These are phyloP conservation scores for Podospora appendiculata DNA, from an alignment of 495 filamentous ascomycete genomes.

Conservation along the genomic window DNA sequence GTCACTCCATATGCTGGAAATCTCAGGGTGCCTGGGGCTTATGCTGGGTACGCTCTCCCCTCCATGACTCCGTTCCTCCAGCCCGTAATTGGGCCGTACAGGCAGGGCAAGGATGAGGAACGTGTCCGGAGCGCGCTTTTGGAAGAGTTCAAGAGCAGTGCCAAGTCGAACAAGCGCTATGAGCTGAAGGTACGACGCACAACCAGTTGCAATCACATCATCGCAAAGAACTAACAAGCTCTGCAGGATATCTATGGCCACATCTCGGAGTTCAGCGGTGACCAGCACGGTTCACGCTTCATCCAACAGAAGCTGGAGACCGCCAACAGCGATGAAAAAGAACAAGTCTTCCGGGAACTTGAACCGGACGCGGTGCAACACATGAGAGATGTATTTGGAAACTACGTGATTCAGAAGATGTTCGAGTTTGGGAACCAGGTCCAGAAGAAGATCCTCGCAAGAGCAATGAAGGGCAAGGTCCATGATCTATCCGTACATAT, in stretches of 20 bases:
- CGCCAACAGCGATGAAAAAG: constrained; percentile 95
- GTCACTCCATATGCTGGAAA: no score
- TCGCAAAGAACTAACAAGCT: background rate
- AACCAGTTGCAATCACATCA: constrained; percentile 1
- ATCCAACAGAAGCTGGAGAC: constrained; percentile 93
- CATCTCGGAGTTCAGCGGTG: constrained; percentile 90
- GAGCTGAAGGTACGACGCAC: constrained; percentile 65
- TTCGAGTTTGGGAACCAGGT: constrained; percentile 94
- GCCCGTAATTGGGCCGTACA: no score
- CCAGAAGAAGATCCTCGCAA: constrained; percentile 82
- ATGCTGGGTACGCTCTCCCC: no score
- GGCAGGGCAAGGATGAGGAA: constrained; percentile 53
- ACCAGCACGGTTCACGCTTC: constrained; percentile 92
- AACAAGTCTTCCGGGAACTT: constrained; percentile 86
- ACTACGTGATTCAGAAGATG: constrained; percentile 97
- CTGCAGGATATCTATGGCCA: constrained; percentile 74
- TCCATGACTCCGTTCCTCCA: no score
- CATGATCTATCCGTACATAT: constrained; percentile 74
- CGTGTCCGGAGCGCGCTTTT: constrained; percentile 63
- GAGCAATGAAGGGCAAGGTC: constrained; percentile 80
- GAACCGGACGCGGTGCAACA: constrained; percentile 73
- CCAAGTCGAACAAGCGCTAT: constrained; percentile 70
- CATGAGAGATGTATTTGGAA: constrained; percentile 96
- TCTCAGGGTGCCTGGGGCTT: no score
- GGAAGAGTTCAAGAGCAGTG: constrained; percentile 70